phyloP scores from a whole-genome alignment of 805 yeast species.

The Candida sithepensis region DNA sequence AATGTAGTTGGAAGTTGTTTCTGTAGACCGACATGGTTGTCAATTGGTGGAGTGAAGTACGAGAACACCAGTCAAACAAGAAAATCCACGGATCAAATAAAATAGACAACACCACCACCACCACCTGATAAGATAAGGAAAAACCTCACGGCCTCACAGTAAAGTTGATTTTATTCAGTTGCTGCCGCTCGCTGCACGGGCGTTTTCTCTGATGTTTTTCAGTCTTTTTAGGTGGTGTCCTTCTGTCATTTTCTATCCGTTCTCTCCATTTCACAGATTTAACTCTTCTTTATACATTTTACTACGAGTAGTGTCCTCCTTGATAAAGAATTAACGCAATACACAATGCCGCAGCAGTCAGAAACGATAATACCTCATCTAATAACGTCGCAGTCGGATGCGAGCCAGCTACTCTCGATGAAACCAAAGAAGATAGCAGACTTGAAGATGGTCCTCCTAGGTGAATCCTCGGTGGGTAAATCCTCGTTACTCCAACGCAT shows the following conservation, averaged over 20 bases:
- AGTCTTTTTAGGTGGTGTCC: too few species aligned
- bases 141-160: too few species aligned
- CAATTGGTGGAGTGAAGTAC: not conserved
- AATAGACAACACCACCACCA: not conserved
- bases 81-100: too few species aligned
- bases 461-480: slow-evolving; percentile 62
- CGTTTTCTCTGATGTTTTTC: not conserved
- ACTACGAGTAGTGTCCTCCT: too few species aligned
- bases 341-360: slow-evolving; percentile 1
- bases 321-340: too few species aligned
- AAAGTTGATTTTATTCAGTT: too few species aligned
- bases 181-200: too few species aligned
- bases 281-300: too few species aligned
- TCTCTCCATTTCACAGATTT: too few species aligned
- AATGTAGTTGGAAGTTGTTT: slow-evolving; percentile 1
- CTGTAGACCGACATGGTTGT: not conserved
- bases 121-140: not conserved
- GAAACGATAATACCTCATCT: slow-evolving; percentile 19
- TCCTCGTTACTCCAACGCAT: slow-evolving; percentile 80
- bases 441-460: slow-evolving; percentile 34
- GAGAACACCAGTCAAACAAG: not conserved
- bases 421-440: slow-evolving; percentile 30
- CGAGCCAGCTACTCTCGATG: slow-evolving; percentile 3
- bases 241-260: too few species aligned
- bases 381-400: slow-evolving; percentile 2